Base-by-base conservation (phyloP, 2,329 filamentous ascomycete genomes). In the Apiospora marii region DNA sequence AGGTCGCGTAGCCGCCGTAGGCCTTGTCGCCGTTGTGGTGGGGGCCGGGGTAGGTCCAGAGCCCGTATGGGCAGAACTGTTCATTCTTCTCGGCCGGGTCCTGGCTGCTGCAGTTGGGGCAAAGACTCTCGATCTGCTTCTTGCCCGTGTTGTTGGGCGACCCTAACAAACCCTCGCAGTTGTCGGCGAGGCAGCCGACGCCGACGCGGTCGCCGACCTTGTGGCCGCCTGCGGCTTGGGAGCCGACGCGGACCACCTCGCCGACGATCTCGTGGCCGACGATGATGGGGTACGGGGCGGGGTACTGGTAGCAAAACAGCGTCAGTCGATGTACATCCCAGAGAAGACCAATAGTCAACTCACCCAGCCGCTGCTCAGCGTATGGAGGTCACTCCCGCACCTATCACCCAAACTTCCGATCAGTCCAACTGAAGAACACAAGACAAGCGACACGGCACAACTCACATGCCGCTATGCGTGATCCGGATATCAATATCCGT, bases 141-240 rank as follows among this genome's bases (percentile, higher is more conserved):
- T 64, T 37, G 10, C n/a, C 13, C 3, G 2, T 1, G 49, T 27
- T 51, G 27, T 34, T 34, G 53, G 27, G 68, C 72, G 76, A 48
- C 19, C 24, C 46, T 19, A 49, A 12, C 8, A 24, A 7, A 5
- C 68, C 68, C 22, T 53, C 77, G 77, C 87, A 89, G 27, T 84
- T 81, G 72, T 78, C 78, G 61, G 82, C 83, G 72, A 87, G 85
- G 14, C 86, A 85, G 72, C 87, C 86, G 43, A 88, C 80, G 43
- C 86, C 87, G 49, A 88, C 86, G 19, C 87, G 83, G 74, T 90
- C 88, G 67, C 89, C 88, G 30, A 88, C 73, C 58, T 83, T 81
- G 77, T 88, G 83, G 22, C 80, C 74, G 13, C 74, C 79, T 10
- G 82, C 76, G 27, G 77, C 74, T 46, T 73, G 69, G 16, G 79